phyloP scores from a whole-genome alignment of 2,329 filamentous ascomycete species.

The Sarocladium oryzae region DNA sequence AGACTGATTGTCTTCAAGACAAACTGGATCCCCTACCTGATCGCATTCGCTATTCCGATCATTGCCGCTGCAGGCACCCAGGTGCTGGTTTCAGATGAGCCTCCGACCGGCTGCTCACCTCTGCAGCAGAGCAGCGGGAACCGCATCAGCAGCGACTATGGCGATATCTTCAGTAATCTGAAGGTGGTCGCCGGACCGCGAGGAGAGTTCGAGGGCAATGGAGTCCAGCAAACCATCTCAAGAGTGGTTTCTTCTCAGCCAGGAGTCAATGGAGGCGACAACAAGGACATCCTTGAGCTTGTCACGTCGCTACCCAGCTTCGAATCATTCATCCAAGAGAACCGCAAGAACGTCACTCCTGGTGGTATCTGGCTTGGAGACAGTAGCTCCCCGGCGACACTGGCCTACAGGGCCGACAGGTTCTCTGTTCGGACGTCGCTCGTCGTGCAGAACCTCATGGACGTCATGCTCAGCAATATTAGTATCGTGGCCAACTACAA shows the following conservation, averaged over 20 bases:
- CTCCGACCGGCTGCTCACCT: slow-evolving; percentile 38
- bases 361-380: slow-evolving; percentile 71
- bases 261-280: slow-evolving; percentile 1
- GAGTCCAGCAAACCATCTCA: background rate
- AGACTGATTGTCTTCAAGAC: slow-evolving; percentile 53
- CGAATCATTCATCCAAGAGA: slow-evolving; percentile 52
- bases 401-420: slow-evolving; percentile 61
- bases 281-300: slow-evolving; percentile 14
- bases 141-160: slow-evolving; percentile 16
- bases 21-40: slow-evolving; percentile 58
- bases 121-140: slow-evolving; percentile 12
- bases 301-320: slow-evolving; percentile 56
- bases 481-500: slow-evolving; percentile 47
- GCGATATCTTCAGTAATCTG: slow-evolving; percentile 13
- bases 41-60: slow-evolving; percentile 68
- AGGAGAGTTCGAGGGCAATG: background rate
- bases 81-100: slow-evolving; percentile 57
- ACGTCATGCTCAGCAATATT: slow-evolving; percentile 45
- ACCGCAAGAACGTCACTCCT: slow-evolving; percentile 62
- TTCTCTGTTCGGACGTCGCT: slow-evolving; percentile 34
- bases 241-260: background rate
- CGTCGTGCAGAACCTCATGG: slow-evolving; percentile 53
- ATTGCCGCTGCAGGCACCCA: slow-evolving; percentile 68
- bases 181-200: slow-evolving; percentile 17
- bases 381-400: slow-evolving; percentile 46